Base-by-base conservation (phyloP, 2,329 filamentous ascomycete genomes). In the Fusarium albosuccineum region DNA sequence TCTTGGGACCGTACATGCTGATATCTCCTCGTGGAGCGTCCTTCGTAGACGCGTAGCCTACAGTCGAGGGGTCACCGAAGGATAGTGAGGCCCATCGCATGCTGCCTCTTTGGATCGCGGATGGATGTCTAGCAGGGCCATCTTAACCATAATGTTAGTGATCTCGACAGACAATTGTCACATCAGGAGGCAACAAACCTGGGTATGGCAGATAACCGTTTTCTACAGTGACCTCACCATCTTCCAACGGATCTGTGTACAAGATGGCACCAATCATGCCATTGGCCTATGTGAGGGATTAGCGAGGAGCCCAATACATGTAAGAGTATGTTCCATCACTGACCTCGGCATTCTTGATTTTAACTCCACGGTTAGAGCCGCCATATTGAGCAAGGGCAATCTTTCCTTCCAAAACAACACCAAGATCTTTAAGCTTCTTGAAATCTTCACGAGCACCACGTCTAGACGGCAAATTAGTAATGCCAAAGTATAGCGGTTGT, bases 11-110 rank as follows among this genome's bases (percentile, higher is more conserved):
- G 17, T 70, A 70, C 0, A 61, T 44, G 1, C 40, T 50, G 11
- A 70, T 64, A 14, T 70, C 61, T 2, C 50, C 48, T 6, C 67
- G 58, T 2, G 67, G 64, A 5, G 67, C 58, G 14, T 66, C 56
- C n/a, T 67, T 68, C 41, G 37, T 62, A 2, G 67, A 70, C 0
- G 67, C 53, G n/a, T 70, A 70, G 14, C 67, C 67, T 9, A 70
- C 48, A 7, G 67, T 70, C 8, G 67, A 70, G 13, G 67, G 67
- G 1, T 70, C 67, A 0, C 67, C 67, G 9, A 70, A 70, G 3
- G 67, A 70, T 7, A 70, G 54, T 0, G 67, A 70, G 1, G 61
- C 61, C 67, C 67, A 70, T 3, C 67, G 51, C 0, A 66, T 70
- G 34, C 67, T 70, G 0, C 67, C 67, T 57, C 67, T 33, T 9